Percentiles rank a stretch among this genome's conserved stretches.
phyloP scores from a whole-genome alignment of 164 flowering plant genomes.

The Tinospora cordifolia region DNA sequence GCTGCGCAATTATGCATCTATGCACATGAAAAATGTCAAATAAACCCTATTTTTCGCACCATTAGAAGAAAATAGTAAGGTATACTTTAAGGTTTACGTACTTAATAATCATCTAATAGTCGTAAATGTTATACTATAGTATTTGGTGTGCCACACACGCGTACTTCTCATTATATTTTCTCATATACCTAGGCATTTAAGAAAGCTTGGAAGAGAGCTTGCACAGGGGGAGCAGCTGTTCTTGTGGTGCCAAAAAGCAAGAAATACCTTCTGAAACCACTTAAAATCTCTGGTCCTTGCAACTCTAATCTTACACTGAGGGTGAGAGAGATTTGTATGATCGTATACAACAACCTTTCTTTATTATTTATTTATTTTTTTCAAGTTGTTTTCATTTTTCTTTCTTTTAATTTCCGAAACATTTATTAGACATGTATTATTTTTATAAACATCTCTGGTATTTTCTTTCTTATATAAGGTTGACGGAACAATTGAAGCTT shows the following conservation, averaged over 20 bases:
- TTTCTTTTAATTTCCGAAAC: background rate
- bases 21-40: too few relatives aligned
- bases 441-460: background rate
- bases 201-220: conserved; percentile 65
- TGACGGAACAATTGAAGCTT: conserved; percentile 59
- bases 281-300: conserved; percentile 75
- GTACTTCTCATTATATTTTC: too few relatives aligned
- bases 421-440: background rate
- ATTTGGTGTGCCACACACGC: too few relatives aligned
- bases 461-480: conserved; percentile 29
- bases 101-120: too few relatives aligned
- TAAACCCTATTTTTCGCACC: too few relatives aligned
- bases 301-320: conserved; percentile 37
- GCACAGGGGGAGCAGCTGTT: conserved; percentile 33
- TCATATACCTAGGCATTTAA: conserved; percentile 44
- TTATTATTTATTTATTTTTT: background rate
- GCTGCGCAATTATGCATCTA: too few relatives aligned
- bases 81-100: too few relatives aligned
- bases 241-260: conserved; percentile 46
- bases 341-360: background rate
- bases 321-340: conserved; percentile 35
- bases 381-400: background rate
- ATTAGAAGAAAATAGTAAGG: too few relatives aligned
- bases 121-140: too few relatives aligned
- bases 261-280: conserved; percentile 49